phyloP scores from a whole-genome alignment of 352 stramenopile species.

The Phytophthora parvispora region DNA sequence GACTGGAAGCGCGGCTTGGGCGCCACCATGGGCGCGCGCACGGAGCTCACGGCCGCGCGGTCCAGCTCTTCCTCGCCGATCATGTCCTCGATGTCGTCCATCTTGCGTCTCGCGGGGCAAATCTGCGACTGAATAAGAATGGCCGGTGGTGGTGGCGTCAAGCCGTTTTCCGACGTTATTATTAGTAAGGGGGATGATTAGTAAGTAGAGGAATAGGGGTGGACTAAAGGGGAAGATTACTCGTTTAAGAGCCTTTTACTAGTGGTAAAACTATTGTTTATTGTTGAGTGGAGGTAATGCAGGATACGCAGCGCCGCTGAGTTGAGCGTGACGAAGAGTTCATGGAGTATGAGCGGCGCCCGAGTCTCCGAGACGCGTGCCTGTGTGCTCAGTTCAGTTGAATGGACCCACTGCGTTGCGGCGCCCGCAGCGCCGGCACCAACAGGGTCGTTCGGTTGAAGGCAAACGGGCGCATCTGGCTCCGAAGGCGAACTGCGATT shows the following conservation, averaged over 20 bases:
- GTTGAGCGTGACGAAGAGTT: background rate
- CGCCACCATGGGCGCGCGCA: slow-evolving; percentile 68
- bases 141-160: no score
- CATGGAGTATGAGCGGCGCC: background rate
- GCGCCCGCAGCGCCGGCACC: background rate
- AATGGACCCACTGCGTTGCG: slow-evolving; percentile 8
- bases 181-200: no score
- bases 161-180: background rate
- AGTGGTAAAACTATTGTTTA: background rate
- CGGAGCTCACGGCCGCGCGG: slow-evolving; percentile 53
- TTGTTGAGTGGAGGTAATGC: background rate
- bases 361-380: background rate
- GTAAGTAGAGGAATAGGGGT: no score
- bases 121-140: slow-evolving; percentile 26
- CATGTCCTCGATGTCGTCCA: slow-evolving; percentile 89
- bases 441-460: slow-evolving; percentile 1
- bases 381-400: slow-evolving; percentile 12
- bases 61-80: slow-evolving; percentile 76
- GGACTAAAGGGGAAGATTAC: no score
- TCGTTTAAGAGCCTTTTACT: background rate
- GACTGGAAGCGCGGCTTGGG: slow-evolving; percentile 56
- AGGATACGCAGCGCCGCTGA: background rate
- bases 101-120: slow-evolving; percentile 17
- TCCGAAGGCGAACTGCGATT: slow-evolving; percentile 5
- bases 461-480: slow-evolving; percentile 5